A percentile compares a stretch with the other conserved stretches of the same genome.
phyloP scores from a whole-genome alignment of 306 rosid species.

The Abrus pulchellus region DNA sequence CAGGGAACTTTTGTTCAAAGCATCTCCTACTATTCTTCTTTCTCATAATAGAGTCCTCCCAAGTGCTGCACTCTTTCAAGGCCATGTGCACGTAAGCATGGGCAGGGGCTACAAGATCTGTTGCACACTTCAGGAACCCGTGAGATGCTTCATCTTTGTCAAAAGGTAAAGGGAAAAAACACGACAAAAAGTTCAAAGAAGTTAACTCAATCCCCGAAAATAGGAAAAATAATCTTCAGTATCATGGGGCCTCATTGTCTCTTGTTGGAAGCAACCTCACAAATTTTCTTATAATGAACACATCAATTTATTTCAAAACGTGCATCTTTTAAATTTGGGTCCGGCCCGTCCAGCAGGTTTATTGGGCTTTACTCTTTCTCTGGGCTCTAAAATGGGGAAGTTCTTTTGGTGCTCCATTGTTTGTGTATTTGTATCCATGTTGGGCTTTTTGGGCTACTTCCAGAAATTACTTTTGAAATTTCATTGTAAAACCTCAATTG shows the following conservation, averaged over 20 bases:
- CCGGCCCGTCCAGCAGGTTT: not conserved
- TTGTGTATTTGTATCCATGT: too few species aligned
- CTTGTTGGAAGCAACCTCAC: conserved; percentile 24
- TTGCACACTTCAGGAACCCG: conserved; percentile 38
- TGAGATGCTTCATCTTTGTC: conserved; percentile 51
- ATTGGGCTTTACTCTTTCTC: not conserved
- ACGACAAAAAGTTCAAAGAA: conserved; percentile 34
- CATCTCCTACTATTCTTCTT: not conserved
- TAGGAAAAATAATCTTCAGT: conserved; percentile 5
- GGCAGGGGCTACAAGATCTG: conserved; percentile 59
- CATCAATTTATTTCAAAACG: not conserved
- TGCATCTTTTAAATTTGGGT: not conserved
- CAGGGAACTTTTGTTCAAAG: not conserved
- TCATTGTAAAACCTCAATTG: too few species aligned
- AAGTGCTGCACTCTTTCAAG: conserved; percentile 24
- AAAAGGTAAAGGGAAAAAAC: conserved; percentile 29
- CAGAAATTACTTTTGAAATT: too few species aligned
- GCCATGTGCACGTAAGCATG: conserved; percentile 65
- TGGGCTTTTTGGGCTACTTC: too few species aligned
- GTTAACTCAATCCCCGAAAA: conserved; percentile 14
- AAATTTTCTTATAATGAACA: not conserved
- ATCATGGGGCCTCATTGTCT: conserved; percentile 34
- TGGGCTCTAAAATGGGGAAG: too few species aligned
- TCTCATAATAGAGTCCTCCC: conserved; percentile 35
- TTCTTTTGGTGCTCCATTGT: too few species aligned